A percentile compares a stretch with the other conserved stretches of the same genome.
Evolutionary conservation across 1,139 yeast species (phyloP).

Genomic region (Blastobotrys capitulatus): DNA sequence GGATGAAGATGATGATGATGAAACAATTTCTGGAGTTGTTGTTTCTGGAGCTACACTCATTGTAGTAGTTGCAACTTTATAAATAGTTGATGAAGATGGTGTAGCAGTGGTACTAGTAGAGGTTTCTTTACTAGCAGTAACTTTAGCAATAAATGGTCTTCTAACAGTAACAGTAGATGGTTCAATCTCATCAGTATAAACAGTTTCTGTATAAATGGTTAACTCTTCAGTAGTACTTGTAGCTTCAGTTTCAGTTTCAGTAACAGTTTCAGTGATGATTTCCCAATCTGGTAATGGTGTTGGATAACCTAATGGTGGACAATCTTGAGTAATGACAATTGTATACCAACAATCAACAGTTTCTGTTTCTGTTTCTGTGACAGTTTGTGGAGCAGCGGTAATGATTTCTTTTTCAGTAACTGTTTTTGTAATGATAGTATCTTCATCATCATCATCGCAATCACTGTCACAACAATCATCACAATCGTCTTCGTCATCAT

Average conservation of each 20-base stretch:
- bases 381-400: not conserved
- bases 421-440: not conserved
- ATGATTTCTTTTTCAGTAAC: not conserved
- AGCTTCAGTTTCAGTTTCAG: not conserved
- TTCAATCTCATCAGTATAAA: too few species aligned
- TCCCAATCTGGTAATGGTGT: not conserved
- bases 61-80: not conserved
- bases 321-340: too few species aligned
- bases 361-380: not conserved
- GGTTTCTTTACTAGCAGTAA: too few species aligned
- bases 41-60: not conserved
- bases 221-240: not conserved
- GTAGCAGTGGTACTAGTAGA: not conserved
- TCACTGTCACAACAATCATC: not conserved
- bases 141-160: too few species aligned
- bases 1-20: not conserved
- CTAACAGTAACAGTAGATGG: too few species aligned
- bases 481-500: slow-evolving; percentile 1
- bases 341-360: too few species aligned
- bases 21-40: not conserved
- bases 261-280: not conserved
- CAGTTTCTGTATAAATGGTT: too few species aligned
- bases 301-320: too few species aligned
- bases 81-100: not conserved
- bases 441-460: not conserved